phyloP scores from a whole-genome alignment of 108 stramenopile genomes.

The Schizochytrium sp. region DNA sequence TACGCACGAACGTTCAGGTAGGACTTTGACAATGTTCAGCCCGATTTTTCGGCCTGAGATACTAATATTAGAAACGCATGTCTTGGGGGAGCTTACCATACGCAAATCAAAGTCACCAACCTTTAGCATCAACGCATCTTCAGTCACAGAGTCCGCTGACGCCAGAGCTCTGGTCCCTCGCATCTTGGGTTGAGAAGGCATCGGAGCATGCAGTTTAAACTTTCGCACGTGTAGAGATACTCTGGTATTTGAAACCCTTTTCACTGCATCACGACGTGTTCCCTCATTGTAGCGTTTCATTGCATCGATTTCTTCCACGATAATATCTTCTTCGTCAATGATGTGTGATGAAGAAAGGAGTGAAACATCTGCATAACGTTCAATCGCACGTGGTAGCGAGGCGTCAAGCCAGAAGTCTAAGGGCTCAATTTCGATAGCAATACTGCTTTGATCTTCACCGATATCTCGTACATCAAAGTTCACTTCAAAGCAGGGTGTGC shows the following conservation, averaged over 20 bases:
- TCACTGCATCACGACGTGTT: not conserved
- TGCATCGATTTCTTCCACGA: not conserved
- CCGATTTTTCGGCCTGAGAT: not conserved
- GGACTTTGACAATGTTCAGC: not conserved
- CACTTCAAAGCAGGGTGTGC: not conserved
- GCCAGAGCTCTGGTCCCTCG: not conserved
- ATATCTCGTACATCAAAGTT: conserved; percentile 11
- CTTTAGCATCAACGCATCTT: not conserved
- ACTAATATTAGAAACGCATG: not conserved
- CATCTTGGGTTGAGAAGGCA: not conserved
- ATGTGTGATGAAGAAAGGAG: not conserved
- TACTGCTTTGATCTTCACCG: not conserved
- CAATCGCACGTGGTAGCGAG: not conserved
- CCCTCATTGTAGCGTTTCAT: not conserved
- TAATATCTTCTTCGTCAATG: not conserved
- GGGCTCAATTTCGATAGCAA: not conserved
- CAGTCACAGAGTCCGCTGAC: not conserved
- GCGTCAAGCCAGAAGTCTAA: conserved; percentile 6
- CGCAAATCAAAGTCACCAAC: not conserved
- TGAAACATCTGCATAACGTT: not conserved
- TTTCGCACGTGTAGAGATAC: not conserved
- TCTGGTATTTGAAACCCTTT: not conserved
- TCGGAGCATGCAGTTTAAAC: not conserved
- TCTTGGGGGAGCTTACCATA: not conserved
- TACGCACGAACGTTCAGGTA: not conserved